Base-by-base conservation (phyloP, 2,329 filamentous ascomycete species). In the Fusarium sp. region DNA sequence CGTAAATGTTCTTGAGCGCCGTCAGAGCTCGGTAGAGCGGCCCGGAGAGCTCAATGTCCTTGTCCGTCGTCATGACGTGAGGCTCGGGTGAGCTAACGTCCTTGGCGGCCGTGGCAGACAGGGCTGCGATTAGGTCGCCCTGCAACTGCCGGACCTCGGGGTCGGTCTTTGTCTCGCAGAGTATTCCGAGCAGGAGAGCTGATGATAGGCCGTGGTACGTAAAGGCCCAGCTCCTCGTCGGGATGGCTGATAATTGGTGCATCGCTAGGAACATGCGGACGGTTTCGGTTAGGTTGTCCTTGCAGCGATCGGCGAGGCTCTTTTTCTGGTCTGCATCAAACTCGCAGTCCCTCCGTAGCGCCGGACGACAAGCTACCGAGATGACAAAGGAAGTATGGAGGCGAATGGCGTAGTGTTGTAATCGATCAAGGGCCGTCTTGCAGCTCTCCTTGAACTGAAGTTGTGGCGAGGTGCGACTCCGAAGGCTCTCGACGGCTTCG, bases 261-360 rank as follows among this genome's bases (percentile, higher is more conserved):
- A 92, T 92, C 17, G 90, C 89, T 25, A 92, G 83, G 77, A 92
- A 92, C 90, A 92, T 92, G 45, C 89, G 87, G 12, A 92, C 90
- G 14, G 90, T 92, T 78, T 92, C 90, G 7, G 89, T 89, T 30
- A 92, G 83, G 76, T 91, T 92, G 17, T 84, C 81, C 78, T 91
- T 91, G 83, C 90, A 92, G 66, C 87, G 87, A 32, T 89, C 86
- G 2, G 88, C 88, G 1, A 92, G 82, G 1, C 86, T 81, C 52
- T 84, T 84, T 75, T 90, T 90, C 74, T 92, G 89, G 1, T 84
- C 77, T 0, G 83, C 76, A 5, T 86, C 85, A 45, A 92, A 84
- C 11, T 84, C 82, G 72, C 86, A 88, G 56, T 89, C 87, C 45
- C 89, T 85, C 30, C 89, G 86, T 32, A 92, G 85, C 1, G 90